Percentiles rank a stretch among this genome's conserved stretches.
phyloP scores from a whole-genome alignment of 257 asterid genomes.

The Salvia hispanica region DNA sequence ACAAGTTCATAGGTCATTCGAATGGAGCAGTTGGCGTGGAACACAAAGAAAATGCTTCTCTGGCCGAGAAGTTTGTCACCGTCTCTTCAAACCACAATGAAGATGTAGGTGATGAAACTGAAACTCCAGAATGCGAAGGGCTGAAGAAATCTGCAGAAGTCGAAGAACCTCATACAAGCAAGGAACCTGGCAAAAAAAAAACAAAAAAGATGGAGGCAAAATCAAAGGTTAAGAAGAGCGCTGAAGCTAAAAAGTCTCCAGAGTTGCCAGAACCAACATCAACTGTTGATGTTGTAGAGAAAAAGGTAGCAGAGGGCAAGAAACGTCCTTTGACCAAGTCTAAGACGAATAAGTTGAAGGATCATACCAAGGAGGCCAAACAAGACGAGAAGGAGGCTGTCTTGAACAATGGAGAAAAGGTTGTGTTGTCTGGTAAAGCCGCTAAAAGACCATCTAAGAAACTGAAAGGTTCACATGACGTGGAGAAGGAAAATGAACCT shows the following conservation, averaged over 20 bases:
- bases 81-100: slow-evolving; percentile 30
- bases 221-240: slow-evolving; percentile 30
- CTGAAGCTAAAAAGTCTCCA: slow-evolving; percentile 36
- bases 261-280: slow-evolving; percentile 37
- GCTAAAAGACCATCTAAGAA: slow-evolving; percentile 44
- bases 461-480: slow-evolving; percentile 43
- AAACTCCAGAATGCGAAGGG: slow-evolving; percentile 44
- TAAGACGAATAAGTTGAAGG: slow-evolving; percentile 34
- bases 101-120: slow-evolving; percentile 46
- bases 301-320: slow-evolving; percentile 39
- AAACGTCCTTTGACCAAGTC: slow-evolving; percentile 48
- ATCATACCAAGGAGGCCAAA: slow-evolving; percentile 29
- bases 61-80: slow-evolving; percentile 35
- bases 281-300: slow-evolving; percentile 31
- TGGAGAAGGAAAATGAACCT: slow-evolving; percentile 56
- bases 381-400: slow-evolving; percentile 36
- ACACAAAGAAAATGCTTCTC: slow-evolving; percentile 25
- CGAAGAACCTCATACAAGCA: slow-evolving; percentile 33
- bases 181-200: slow-evolving; percentile 31
- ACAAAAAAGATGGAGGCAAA: slow-evolving; percentile 25
- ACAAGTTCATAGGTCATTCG: slow-evolving; percentile 29
- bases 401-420: slow-evolving; percentile 29
- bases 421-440: slow-evolving; percentile 29
- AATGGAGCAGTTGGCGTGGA: slow-evolving; percentile 33
- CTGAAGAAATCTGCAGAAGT: slow-evolving; percentile 27